A percentile compares a stretch with the other conserved stretches of the same genome.
Evolutionary conservation across 2,329 filamentous ascomycete species (phyloP).

Genomic region (Blumeria hordei): DNA sequence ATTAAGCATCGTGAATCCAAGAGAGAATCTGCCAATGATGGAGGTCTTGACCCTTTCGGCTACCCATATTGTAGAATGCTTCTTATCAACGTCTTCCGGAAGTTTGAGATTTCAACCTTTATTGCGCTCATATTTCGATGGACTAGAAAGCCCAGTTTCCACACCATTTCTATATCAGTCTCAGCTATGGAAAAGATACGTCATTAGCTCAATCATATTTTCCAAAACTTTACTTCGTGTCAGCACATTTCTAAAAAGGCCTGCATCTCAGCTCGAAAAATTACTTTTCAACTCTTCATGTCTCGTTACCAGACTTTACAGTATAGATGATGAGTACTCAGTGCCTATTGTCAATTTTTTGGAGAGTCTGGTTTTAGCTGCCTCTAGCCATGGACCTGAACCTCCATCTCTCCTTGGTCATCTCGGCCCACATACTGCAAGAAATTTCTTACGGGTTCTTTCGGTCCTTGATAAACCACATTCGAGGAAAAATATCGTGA

Average conservation of each 20-base stretch:
- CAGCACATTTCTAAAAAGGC: conserved; percentile 35
- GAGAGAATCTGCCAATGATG: conserved; percentile 7
- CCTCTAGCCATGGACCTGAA: conserved; percentile 41
- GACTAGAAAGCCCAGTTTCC: conserved; percentile 31
- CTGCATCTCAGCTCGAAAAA: conserved; percentile 43
- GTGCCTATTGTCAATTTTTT: conserved; percentile 43
- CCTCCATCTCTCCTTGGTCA: conserved; percentile 88
- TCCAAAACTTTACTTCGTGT: conserved; percentile 47
- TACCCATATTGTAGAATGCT: conserved; percentile 50
- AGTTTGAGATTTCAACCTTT: conserved; percentile 57
- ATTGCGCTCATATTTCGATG: conserved; percentile 41
- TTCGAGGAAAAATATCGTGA: conserved; percentile 35
- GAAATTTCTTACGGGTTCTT: conserved; percentile 59
- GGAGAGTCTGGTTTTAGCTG: conserved; percentile 46
- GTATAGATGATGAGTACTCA: conserved; percentile 40
- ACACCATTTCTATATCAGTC: conserved; percentile 34
- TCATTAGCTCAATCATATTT: conserved; percentile 38
- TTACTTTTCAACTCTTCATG: conserved; percentile 65
- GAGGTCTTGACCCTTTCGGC: conserved; percentile 41
- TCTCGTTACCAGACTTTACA: conserved; percentile 53
- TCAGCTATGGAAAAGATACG: conserved; percentile 33
- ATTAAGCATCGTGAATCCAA: not conserved
- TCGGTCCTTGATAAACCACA: conserved; percentile 57
- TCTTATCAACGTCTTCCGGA: conserved; percentile 44
- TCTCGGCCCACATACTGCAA: conserved; percentile 58